Evolutionary conservation across 2,329 filamentous ascomycete species (phyloP).

Genomic region (Phialophora expanda): DNA sequence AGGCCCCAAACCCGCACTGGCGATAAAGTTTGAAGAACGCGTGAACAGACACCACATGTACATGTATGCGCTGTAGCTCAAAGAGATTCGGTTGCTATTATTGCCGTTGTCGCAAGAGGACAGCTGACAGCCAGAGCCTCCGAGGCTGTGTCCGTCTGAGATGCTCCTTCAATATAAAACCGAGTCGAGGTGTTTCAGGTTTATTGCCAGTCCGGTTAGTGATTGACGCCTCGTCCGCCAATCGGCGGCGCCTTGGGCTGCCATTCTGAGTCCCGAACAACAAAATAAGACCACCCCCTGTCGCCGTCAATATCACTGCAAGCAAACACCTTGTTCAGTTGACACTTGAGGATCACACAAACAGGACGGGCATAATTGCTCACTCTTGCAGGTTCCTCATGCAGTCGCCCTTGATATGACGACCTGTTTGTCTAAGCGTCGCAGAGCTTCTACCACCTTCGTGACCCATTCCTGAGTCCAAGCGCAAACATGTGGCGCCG

Average conservation of each 20-base stretch:
- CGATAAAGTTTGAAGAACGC: neutral
- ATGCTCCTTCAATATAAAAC: constrained; percentile 13
- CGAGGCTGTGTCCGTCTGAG: constrained; percentile 16
- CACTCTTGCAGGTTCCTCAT: neutral
- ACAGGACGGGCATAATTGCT: neutral
- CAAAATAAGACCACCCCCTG: constrained; percentile 25
- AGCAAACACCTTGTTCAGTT: neutral
- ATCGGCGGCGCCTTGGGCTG: constrained; percentile 23
- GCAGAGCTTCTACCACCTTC: constrained; percentile 15
- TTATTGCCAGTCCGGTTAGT: constrained; percentile 8
- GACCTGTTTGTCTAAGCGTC: constrained; percentile 8
- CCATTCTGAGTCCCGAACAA: constrained; percentile 31
- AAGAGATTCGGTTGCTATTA: neutral
- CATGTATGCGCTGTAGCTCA: neutral
- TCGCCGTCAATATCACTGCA: constrained; percentile 8
- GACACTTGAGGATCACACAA: neutral
- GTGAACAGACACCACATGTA: neutral
- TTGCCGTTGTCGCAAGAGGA: neutral
- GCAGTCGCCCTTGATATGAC: constrained; percentile 21
- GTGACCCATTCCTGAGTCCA: constrained; percentile 14
- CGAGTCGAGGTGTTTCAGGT: constrained; percentile 30
- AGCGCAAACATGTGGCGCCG: constrained; percentile 32
- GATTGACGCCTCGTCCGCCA: constrained; percentile 22
- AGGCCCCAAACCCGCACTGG: neutral
- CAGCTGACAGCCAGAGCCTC: neutral